phyloP scores from a whole-genome alignment of 83 land plant genomes.

The Thuja plicata region DNA sequence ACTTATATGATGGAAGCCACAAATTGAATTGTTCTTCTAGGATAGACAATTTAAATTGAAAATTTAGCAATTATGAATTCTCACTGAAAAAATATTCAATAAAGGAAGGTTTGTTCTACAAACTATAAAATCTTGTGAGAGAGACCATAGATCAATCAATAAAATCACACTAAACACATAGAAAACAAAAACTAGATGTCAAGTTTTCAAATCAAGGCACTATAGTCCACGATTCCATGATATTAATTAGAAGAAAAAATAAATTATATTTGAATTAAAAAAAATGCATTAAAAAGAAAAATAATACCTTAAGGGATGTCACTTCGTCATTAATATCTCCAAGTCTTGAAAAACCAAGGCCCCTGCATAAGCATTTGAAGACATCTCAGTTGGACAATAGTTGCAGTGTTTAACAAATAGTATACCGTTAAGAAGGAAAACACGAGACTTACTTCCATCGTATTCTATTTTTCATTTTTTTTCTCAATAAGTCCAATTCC shows the following conservation, averaged over 20 bases:
- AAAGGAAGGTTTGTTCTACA: too few species aligned
- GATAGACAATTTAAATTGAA: too few species aligned
- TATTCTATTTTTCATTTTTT: conserved; percentile 86
- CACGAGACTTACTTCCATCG: conserved; percentile 73
- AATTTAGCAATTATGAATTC: too few species aligned
- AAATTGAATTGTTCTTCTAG: too few species aligned
- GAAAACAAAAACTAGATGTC: neutral
- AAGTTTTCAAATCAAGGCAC: neutral
- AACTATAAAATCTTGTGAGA: neutral
- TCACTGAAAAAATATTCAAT: too few species aligned
- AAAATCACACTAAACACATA: conserved; percentile 3
- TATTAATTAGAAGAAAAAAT: neutral
- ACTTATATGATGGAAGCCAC: too few species aligned
- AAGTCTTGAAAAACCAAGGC: conserved; percentile 60
- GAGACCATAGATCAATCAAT: neutral
- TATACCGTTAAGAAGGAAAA: neutral
- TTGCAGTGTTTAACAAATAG: neutral
- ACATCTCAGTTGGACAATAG: neutral
- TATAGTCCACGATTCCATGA: too few species aligned
- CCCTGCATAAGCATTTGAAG: conserved; percentile 48
- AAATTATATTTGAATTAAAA: neutral
- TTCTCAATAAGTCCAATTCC: conserved; percentile 98
- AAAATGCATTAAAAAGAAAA: neutral
- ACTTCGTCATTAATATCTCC: conserved; percentile 52
- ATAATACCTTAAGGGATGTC: conserved; percentile 53